These are phyloP conservation scores for Parascedosporium putredinis DNA, from an alignment of 2,329 filamentous ascomycete species.

Conservation along the genomic window DNA sequence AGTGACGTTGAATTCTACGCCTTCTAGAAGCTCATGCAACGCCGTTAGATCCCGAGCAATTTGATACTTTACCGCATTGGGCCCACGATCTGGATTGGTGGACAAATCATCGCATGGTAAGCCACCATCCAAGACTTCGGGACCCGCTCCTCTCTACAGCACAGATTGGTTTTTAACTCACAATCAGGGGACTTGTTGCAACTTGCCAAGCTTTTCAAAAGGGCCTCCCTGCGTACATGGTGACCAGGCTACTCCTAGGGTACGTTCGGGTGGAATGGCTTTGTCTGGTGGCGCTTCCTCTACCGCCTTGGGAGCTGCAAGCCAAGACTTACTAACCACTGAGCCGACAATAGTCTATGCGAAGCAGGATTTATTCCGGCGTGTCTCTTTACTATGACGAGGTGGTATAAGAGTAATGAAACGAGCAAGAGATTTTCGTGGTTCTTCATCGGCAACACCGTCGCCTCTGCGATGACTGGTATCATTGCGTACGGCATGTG, in stretches of 20 bases:
- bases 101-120: slow-evolving; percentile 31
- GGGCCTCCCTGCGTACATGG: slow-evolving; percentile 20
- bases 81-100: slow-evolving; percentile 30
- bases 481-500: slow-evolving; percentile 28
- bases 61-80: slow-evolving; percentile 34
- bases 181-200: slow-evolving; percentile 22
- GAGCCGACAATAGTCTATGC: slow-evolving; percentile 14
- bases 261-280: too few relatives aligned
- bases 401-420: slow-evolving; percentile 36
- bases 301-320: too few relatives aligned
- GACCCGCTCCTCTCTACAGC: too few relatives aligned
- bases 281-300: too few relatives aligned
- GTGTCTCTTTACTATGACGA: slow-evolving; percentile 34
- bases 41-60: slow-evolving; percentile 30
- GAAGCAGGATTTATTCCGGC: slow-evolving; percentile 31
- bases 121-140: slow-evolving; percentile 18
- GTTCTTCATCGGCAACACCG: slow-evolving; percentile 35
- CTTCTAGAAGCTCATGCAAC: neutral
- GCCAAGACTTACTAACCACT: too few relatives aligned
- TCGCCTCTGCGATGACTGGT: slow-evolving; percentile 27
- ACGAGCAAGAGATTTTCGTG: slow-evolving; percentile 33
- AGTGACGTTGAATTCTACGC: neutral
- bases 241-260: slow-evolving; percentile 24
- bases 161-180: neutral
- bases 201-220: slow-evolving; percentile 26